Evolutionary conservation across 1,284 basidiomycete species (phyloP).

Genomic region (Mycena sp.): DNA sequence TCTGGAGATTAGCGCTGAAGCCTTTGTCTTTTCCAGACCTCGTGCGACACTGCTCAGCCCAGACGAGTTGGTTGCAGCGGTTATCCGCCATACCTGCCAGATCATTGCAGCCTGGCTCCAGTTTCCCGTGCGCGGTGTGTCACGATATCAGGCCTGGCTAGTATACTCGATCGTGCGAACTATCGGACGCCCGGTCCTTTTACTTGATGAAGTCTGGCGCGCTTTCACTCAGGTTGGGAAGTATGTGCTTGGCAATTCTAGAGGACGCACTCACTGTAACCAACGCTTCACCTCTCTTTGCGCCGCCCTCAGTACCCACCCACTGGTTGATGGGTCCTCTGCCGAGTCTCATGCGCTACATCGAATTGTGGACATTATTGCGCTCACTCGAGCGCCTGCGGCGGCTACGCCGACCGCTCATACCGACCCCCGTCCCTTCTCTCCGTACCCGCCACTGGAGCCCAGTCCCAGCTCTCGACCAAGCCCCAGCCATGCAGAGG

Average conservation of each 20-base stretch:
- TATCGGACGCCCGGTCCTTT: not conserved
- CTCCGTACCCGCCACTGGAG: too few species aligned
- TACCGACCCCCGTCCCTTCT: too few species aligned
- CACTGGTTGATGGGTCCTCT: not conserved
- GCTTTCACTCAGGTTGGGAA: not conserved
- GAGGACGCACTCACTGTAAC: not conserved
- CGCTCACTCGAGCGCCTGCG: too few species aligned
- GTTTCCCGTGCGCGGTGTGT: constrained; percentile 6
- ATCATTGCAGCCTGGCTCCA: constrained; percentile 20
- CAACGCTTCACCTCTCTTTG: not conserved
- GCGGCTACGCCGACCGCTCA: too few species aligned
- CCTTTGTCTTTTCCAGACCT: not conserved
- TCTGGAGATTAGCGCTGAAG: not conserved
- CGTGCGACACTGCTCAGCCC: not conserved
- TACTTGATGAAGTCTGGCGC: constrained; percentile 17
- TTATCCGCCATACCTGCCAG: not conserved
- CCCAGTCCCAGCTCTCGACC: too few species aligned
- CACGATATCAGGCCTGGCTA: constrained; percentile 16
- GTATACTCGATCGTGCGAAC: not conserved
- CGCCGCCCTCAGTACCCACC: not conserved
- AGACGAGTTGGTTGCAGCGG: not conserved
- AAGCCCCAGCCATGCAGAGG: too few species aligned
- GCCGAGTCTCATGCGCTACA: not conserved
- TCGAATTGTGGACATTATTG: not conserved
- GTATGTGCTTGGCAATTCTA: not conserved